Conservation (phyloP, 345 rosid genomes). For the Mallotus nudiflorus region DNA sequence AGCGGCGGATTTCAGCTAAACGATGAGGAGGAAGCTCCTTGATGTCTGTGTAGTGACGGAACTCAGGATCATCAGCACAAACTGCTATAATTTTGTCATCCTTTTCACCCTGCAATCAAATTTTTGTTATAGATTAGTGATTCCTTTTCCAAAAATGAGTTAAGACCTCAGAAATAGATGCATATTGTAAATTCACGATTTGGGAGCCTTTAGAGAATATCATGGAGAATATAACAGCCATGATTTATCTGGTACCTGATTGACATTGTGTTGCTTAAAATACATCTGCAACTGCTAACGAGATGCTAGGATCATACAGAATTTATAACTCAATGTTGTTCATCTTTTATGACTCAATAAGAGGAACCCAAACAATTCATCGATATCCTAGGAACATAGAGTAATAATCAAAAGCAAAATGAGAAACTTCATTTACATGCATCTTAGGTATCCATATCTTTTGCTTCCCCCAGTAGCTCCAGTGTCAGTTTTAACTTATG, state of each 20-base stretch:
- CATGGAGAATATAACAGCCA: too few species aligned
- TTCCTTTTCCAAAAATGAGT: background rate
- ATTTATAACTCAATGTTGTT: background rate
- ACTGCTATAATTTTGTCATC: conserved; percentile 98
- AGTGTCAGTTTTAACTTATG: background rate
- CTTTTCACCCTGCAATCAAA: conserved; percentile 73
- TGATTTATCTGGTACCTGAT: background rate
- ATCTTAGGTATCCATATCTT: background rate
- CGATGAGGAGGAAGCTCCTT: conserved; percentile 98
- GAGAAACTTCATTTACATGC: background rate
- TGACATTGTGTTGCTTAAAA: too few species aligned
- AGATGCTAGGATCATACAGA: background rate
- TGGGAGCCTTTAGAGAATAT: conserved; percentile 2
- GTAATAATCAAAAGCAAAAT: background rate
- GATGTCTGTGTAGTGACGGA: conserved; percentile 90
- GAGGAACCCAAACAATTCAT: background rate
- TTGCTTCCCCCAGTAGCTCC: background rate
- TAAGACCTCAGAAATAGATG: background rate
- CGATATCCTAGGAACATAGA: background rate
- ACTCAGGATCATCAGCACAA: conserved; percentile 98
- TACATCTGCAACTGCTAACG: background rate
- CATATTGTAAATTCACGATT: background rate
- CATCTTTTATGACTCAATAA: background rate
- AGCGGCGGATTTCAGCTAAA: conserved; percentile 95
- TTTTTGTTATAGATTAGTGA: background rate